Conservation (phyloP, 192 early-diverging fungal genomes). For the Coemansia sp. region DNA sequence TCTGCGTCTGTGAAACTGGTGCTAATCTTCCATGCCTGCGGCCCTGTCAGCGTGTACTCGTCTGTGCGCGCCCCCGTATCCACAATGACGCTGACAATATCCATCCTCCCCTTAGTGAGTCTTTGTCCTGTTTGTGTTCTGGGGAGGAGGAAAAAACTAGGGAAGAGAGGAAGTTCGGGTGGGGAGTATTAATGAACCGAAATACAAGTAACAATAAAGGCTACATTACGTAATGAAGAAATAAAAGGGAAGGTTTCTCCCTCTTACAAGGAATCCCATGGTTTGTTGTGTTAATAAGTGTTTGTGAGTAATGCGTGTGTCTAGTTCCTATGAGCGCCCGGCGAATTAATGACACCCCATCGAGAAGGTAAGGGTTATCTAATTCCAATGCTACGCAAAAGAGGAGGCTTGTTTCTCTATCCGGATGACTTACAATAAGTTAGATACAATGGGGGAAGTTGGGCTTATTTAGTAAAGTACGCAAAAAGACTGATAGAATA, state of each 20-base stretch:
- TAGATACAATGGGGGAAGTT: no score
- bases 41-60: conserved; percentile 12
- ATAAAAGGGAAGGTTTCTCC: background rate
- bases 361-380: no score
- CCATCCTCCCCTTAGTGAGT: background rate
- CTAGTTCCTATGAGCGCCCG: no score
- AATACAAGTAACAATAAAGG: no score
- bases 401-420: no score
- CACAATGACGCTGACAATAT: conserved; percentile 10
- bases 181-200: no score
- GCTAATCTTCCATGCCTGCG: conserved; percentile 14
- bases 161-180: background rate
- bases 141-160: background rate
- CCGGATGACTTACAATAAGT: no score
- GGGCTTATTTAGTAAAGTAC: no score
- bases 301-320: no score
- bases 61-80: conserved; percentile 16
- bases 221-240: background rate
- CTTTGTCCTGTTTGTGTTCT: background rate
- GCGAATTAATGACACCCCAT: no score
- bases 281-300: no score
- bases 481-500: background rate
- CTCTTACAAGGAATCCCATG: no score
- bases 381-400: background rate
- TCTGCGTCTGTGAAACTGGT: background rate